A percentile compares a stretch with the other conserved stretches of the same genome.
phyloP scores from a whole-genome alignment of 1,139 yeast species.

The Lodderomyces parapsilosis region DNA sequence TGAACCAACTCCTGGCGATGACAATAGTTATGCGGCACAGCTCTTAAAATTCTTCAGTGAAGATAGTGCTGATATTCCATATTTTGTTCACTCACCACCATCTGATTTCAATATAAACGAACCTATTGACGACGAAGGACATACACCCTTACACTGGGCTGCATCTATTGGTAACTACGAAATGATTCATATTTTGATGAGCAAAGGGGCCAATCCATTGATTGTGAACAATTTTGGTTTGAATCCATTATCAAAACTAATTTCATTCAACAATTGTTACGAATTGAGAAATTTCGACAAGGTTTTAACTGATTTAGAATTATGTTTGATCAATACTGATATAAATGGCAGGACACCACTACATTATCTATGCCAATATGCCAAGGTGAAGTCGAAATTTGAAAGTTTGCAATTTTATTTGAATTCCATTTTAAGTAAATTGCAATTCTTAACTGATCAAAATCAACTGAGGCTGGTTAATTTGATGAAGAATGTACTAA shows the following conservation, averaged over 20 bases:
- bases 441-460: constrained; percentile 30
- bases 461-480: constrained; percentile 34
- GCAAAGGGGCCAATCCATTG: constrained; percentile 75
- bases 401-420: constrained; percentile 44
- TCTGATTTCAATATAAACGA: constrained; percentile 79
- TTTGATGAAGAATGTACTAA: constrained; percentile 58
- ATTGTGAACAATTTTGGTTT: constrained; percentile 75
- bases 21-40: constrained; percentile 53
- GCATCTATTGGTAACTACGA: constrained; percentile 83
- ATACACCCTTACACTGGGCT: constrained; percentile 96
- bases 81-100: constrained; percentile 72
- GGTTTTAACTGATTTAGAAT: constrained; percentile 67
- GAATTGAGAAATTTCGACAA: constrained; percentile 74
- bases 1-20: constrained; percentile 16
- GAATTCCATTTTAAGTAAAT: constrained; percentile 37
- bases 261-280: constrained; percentile 84
- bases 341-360: constrained; percentile 69
- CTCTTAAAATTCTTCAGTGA: constrained; percentile 64
- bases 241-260: constrained; percentile 79
- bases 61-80: constrained; percentile 72
- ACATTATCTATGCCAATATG: constrained; percentile 67
- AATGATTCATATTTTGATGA: constrained; percentile 66
- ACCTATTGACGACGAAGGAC: constrained; percentile 93
- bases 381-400: constrained; percentile 49
- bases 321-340: constrained; percentile 72